These are phyloP conservation scores for Phytophthora europaea DNA, from an alignment of 352 stramenopile genomes.

Conservation along the genomic window DNA sequence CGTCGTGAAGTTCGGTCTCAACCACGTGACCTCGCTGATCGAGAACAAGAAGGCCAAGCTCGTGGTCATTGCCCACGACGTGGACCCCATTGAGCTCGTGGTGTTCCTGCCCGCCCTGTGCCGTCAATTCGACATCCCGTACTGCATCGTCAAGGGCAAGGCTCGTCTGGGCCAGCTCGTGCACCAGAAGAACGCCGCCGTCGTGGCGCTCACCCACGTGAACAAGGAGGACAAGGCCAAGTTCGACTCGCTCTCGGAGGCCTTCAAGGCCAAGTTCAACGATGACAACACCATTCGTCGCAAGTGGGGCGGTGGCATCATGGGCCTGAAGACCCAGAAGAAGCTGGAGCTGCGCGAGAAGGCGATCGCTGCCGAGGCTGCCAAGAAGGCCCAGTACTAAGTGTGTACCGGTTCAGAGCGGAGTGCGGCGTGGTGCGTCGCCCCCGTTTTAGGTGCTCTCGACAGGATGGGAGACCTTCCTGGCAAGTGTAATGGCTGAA, in stretches of 20 bases:
- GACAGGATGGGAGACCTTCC: slow-evolving; percentile 27
- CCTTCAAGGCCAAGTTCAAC: slow-evolving; percentile 98
- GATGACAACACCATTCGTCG: slow-evolving; percentile 92
- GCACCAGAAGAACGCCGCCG: slow-evolving; percentile 98
- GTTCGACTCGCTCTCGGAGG: slow-evolving; percentile 94
- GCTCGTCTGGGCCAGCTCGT: slow-evolving; percentile 98
- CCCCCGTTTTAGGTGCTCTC: slow-evolving; percentile 35
- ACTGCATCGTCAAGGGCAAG: slow-evolving; percentile 99
- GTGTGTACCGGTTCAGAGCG: slow-evolving; percentile 21
- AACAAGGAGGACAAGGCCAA: slow-evolving; percentile 99
- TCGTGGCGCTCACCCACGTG: slow-evolving; percentile 96
- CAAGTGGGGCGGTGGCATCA: slow-evolving; percentile 99
- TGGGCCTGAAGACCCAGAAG: slow-evolving; percentile 99
- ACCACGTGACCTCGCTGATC: slow-evolving; percentile 99
- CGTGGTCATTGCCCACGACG: slow-evolving; percentile 99
- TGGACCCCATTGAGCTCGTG: slow-evolving; percentile 98
- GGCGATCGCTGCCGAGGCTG: slow-evolving; percentile 97
- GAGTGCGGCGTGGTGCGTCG: slow-evolving; percentile 20
- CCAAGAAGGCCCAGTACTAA: slow-evolving; percentile 99
- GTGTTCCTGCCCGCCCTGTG: slow-evolving; percentile 98
- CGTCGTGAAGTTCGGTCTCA: slow-evolving; percentile 99
- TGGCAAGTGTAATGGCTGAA: slow-evolving; percentile 52
- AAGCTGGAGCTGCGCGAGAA: slow-evolving; percentile 99
- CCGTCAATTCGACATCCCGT: slow-evolving; percentile 99
- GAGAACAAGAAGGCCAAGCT: slow-evolving; percentile 99